phyloP scores from a whole-genome alignment of 208 protist genomes.

The Acanthamoeba lugdunensis region DNA sequence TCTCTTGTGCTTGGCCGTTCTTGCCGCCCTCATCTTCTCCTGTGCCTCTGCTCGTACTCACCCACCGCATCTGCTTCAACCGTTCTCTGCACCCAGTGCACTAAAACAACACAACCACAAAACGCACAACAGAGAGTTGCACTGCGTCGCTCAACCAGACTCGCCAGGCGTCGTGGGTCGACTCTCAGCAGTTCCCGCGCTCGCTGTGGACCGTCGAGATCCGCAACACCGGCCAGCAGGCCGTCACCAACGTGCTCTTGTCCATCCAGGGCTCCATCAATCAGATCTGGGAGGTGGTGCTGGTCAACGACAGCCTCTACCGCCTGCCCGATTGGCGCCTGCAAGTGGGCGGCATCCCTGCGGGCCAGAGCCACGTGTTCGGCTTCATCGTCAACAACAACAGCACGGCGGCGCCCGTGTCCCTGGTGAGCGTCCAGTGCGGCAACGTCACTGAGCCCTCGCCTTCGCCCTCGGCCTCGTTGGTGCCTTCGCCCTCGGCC shows the following conservation, averaged over 20 bases:
- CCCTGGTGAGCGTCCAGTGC: neutral
- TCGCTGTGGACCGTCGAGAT: slow-evolving; percentile 27
- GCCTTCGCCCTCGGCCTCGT: neutral
- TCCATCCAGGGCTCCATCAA: neutral
- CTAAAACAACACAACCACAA: neutral
- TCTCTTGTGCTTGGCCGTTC: neutral
- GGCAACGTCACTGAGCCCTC: neutral
- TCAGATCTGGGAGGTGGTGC: slow-evolving; percentile 45
- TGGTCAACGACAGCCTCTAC: neutral
- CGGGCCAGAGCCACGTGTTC: slow-evolving; percentile 44
- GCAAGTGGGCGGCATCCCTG: neutral
- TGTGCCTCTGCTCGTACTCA: neutral
- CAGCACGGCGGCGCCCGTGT: neutral
- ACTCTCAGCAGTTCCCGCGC: neutral
- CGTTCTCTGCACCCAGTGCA: neutral
- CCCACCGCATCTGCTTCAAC: neutral
- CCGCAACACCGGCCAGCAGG: neutral
- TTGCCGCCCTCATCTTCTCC: neutral
- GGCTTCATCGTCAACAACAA: slow-evolving; percentile 57
- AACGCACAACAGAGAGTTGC: slow-evolving; percentile 17
- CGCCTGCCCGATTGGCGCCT: slow-evolving; percentile 15
- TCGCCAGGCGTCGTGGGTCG: slow-evolving; percentile 10
- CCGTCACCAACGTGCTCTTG: neutral
- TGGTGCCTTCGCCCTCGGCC: neutral
- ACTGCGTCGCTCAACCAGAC: neutral